phyloP scores from a whole-genome alignment of 1,284 basidiomycete species.

The Naganishia sp. region DNA sequence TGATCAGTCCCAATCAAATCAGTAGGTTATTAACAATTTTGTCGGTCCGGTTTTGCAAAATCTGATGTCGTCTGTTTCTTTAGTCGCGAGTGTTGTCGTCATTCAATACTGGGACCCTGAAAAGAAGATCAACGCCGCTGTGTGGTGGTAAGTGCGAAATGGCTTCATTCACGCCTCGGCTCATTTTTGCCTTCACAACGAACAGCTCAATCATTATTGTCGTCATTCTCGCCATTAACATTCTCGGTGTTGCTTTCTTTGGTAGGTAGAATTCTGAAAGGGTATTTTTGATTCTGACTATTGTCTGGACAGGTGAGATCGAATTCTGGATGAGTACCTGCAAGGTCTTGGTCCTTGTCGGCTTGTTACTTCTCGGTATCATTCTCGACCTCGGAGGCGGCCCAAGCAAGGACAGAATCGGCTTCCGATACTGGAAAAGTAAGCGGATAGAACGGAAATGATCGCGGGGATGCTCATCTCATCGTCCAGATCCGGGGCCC shows the following conservation, averaged over 20 bases:
- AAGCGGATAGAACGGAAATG: not conserved
- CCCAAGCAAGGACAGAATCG: constrained; percentile 64
- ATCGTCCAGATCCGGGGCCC: constrained; percentile 55
- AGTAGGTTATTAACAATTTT: constrained; percentile 14
- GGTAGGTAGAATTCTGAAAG: constrained; percentile 45
- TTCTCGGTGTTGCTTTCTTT: constrained; percentile 58
- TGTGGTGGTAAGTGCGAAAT: constrained; percentile 12
- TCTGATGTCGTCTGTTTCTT: constrained; percentile 58
- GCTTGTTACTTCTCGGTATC: constrained; percentile 61
- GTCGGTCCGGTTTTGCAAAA: not conserved
- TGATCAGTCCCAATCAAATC: constrained; percentile 55
- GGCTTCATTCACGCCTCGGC: constrained; percentile 34
- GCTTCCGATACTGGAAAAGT: constrained; percentile 62
- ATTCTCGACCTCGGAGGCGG: constrained; percentile 68
- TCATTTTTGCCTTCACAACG: constrained; percentile 39
- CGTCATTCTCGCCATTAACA: constrained; percentile 51
- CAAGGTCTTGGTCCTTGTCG: constrained; percentile 63
- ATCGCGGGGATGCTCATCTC: constrained; percentile 44
- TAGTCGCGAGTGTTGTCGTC: constrained; percentile 61
- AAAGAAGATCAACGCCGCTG: constrained; percentile 23
- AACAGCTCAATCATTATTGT: constrained; percentile 51
- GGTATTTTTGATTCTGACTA: too few relatives aligned
- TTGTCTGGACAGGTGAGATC: constrained; percentile 53
- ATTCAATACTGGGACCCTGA: constrained; percentile 30
- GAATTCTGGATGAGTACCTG: constrained; percentile 59